Conservation (phyloP, 139 green algal species). For the Asterochloris sp. region DNA sequence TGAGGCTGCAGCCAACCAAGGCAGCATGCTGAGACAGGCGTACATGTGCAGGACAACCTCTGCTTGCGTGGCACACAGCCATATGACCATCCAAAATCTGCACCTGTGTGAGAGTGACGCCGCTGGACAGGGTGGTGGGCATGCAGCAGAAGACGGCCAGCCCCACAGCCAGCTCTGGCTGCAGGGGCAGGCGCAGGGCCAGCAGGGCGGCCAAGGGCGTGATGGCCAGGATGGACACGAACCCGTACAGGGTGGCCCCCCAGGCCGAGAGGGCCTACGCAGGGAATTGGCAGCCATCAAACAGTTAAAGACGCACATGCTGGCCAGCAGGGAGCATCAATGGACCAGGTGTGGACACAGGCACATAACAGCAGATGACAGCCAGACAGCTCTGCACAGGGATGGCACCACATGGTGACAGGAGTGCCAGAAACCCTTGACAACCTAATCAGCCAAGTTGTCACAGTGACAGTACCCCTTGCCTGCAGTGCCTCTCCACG, state of each 20-base stretch:
- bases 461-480: background rate
- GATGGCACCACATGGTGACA: no score
- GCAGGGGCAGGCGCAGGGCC: conserved; percentile 41
- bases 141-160: conserved; percentile 72
- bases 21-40: background rate
- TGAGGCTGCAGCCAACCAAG: background rate
- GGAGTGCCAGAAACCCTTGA: background rate
- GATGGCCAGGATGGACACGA: conserved; percentile 49
- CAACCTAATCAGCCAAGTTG: background rate
- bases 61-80: background rate
- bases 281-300: background rate
- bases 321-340: conserved; percentile 18
- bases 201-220: conserved; percentile 37
- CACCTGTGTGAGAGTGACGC: conserved; percentile 42
- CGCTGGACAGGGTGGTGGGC: conserved; percentile 62
- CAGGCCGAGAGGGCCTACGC: conserved; percentile 16
- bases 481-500: conserved; percentile 26
- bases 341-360: conserved; percentile 15
- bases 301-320: background rate
- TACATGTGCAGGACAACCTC: background rate
- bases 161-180: conserved; percentile 42
- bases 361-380: background rate
- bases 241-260: conserved; percentile 20
- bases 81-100: background rate
- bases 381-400: background rate